Evolutionary conservation across 2,329 filamentous ascomycete genomes (phyloP), one percentile per base, ranked within the genome.

Genomic region (Ophiosphaerella narmari): DNA sequence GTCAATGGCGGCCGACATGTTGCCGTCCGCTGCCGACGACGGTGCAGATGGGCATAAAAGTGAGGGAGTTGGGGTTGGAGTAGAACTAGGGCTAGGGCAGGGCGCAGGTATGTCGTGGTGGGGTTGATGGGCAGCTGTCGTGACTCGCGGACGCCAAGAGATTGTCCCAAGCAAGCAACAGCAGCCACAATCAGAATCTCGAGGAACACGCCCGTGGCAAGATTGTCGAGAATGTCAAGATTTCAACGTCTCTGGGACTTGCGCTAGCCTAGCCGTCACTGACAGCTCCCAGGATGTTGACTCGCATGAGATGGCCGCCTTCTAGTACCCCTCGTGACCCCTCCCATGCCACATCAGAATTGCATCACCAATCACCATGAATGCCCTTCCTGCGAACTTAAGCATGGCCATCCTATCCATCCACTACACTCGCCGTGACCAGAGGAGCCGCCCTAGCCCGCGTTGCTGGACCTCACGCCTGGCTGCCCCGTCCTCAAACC

Each of bases 1-100:
- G 71, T 92, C 88, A 73, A 89, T 89, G 63, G 72, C 62, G 59
- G 72, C 66, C 18, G 71, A 71, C 73, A 75, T 75, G 63, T 45
- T 50, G 55, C 12, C 26, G 11, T 29, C 7, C 7, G 11, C 11
- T 29, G 26, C 11, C 26, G 26, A 29, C 26, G 11, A 29, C 26
- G 26, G 11, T 6, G 26, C 7, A 29, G 7, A 11, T 29, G 26
- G 11, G 26, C 26, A 29, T 29, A 11, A 29, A 29, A 29, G 37
- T 9, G 36, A 34, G 32, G 51, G 24, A 41, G 26, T 40, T 16
- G 40, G 38, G n/a, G 40, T 33, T 36, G 14, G 33, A 38, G 46
- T 33, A 43, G 42, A n/a, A 14, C 18, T 21, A 21, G 18, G 31
- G 7, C 31, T n/a, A 24, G 11, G 31, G 29, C 29, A 21, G 31